phyloP scores from a whole-genome alignment of 257 asterid species.

The Penstemon barbatus region DNA sequence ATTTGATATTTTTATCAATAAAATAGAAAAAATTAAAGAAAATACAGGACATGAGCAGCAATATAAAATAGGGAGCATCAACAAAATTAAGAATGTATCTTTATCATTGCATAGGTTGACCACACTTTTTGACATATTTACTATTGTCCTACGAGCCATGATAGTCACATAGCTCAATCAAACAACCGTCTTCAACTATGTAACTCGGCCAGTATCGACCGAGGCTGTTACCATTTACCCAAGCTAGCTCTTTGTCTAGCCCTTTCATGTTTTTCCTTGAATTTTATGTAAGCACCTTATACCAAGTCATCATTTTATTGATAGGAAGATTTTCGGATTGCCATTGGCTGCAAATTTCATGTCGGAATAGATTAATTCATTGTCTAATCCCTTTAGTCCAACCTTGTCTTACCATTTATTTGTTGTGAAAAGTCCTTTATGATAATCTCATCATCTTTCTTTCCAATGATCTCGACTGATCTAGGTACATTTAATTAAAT shows the following conservation, averaged over 20 bases:
- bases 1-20: no score
- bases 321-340: slow-evolving; percentile 39
- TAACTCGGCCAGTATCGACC: slow-evolving; percentile 82
- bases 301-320: slow-evolving; percentile 61
- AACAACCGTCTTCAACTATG: slow-evolving; percentile 48
- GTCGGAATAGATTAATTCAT: slow-evolving; percentile 9
- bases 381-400: slow-evolving; percentile 49
- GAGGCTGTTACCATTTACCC: slow-evolving; percentile 65
- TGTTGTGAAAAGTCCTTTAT: slow-evolving; percentile 55
- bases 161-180: slow-evolving; percentile 63
- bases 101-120: slow-evolving; percentile 57
- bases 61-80: no score
- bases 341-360: no score
- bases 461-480: slow-evolving; percentile 55
- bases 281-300: slow-evolving; percentile 48
- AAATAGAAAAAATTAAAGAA: no score
- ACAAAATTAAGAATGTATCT: background rate
- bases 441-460: slow-evolving; percentile 51
- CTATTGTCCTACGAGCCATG: slow-evolving; percentile 46
- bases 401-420: slow-evolving; percentile 54
- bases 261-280: slow-evolving; percentile 39
- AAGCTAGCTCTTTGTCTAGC: slow-evolving; percentile 63
- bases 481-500: slow-evolving; percentile 33
- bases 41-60: no score
- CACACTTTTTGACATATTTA: slow-evolving; percentile 61